Base-by-base conservation (phyloP, 2,329 filamentous ascomycete genomes). In the Clonostachys sp. region DNA sequence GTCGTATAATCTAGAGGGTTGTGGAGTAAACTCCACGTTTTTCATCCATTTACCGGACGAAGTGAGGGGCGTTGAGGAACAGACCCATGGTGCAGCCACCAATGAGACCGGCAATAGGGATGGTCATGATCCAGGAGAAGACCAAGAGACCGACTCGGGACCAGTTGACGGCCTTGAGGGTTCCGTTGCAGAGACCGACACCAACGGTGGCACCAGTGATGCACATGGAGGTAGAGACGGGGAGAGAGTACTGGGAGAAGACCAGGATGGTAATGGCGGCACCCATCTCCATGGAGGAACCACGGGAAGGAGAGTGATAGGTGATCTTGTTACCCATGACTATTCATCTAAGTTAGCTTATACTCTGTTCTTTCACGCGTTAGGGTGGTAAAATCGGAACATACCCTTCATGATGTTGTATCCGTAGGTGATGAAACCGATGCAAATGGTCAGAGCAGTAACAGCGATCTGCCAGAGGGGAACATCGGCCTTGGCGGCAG, bases 251-350 rank as follows among this genome's bases (percentile, higher is more conserved):
- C 62, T 89, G 86, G 0, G 85, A 88, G 73, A 88, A 88, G 61
- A 91, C 67, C 20, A 90, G 78, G 50, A 90, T 81, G 10, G 87
- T 90, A 55, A 91, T 81, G 55, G 87, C 85, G 41, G 87, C 86
- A 42, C 87, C 87, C 78, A 91, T 80, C 62, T 91, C 87, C 86
- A 91, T 91, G 45, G 84, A 89, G 56, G 71, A 87, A 45, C 72
- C 74, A 55, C 74, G 67, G 55, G 64, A 71, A 30, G 74, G 74
- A 18, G 73, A 77, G 67, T 87, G 84, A 65, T 86, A 86, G 49
- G 85, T 89, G 63, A 88, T 83, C 67, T 87, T 87, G 75, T 90
- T 91, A 46, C 87, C 87, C 86, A 90, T 89, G 66, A 87, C 83
- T 83, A 54, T 52, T 34, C 16, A 18, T 10, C 24, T 10, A 8